Percentiles rank a stretch among this genome's conserved stretches.
These are phyloP conservation scores for Stenocarpella maydis DNA, from an alignment of 2,329 filamentous ascomycete genomes.

Conservation along the genomic window DNA sequence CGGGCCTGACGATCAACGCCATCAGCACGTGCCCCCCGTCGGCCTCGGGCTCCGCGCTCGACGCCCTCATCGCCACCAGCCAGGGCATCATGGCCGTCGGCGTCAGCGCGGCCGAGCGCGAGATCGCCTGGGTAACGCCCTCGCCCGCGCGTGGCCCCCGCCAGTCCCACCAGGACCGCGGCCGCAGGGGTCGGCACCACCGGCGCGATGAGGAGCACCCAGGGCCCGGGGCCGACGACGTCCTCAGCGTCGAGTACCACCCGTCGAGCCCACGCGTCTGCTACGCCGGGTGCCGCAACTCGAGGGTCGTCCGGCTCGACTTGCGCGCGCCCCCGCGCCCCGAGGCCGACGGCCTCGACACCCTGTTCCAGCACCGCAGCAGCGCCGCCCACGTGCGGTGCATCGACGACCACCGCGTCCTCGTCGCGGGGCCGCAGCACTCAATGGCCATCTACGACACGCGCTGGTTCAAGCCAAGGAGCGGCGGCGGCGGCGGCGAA, in stretches of 20 bases:
- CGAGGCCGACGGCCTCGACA: conserved; percentile 39
- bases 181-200: background rate
- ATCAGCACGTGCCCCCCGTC: conserved; percentile 54
- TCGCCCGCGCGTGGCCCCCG: background rate
- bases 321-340: conserved; percentile 45
- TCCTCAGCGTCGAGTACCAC: conserved; percentile 60
- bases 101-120: conserved; percentile 42
- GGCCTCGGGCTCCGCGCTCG: conserved; percentile 47
- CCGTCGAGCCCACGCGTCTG: conserved; percentile 53
- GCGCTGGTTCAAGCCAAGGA: conserved; percentile 44
- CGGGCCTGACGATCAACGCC: conserved; percentile 36
- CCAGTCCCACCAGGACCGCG: background rate
- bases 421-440: conserved; percentile 60
- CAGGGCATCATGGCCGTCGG: conserved; percentile 53
- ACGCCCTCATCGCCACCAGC: conserved; percentile 59
- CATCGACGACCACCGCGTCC: conserved; percentile 57
- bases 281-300: conserved; percentile 60
- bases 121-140: conserved; percentile 43
- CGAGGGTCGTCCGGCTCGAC: conserved; percentile 56
- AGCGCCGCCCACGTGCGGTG: conserved; percentile 59
- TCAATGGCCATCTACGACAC: conserved; percentile 65
- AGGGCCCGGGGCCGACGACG: conserved; percentile 42
- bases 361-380: conserved; percentile 45
- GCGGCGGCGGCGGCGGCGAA: conserved; percentile 41
- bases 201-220: no score